These are phyloP conservation scores for Phyllosticta citriasiana DNA, from an alignment of 2,329 filamentous ascomycete genomes.

Conservation along the genomic window DNA sequence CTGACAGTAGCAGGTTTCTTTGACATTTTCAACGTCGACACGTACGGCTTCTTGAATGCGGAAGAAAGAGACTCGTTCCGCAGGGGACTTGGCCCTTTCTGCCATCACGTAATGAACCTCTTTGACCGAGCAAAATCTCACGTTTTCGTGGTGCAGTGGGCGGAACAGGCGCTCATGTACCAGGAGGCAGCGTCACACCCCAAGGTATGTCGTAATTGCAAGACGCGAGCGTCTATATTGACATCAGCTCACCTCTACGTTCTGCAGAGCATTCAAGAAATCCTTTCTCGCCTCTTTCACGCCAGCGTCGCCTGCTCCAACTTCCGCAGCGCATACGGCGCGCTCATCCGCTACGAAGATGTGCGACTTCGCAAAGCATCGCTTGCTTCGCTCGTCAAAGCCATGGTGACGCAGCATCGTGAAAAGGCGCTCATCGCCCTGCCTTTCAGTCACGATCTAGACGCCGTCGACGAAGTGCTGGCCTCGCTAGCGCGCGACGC, in stretches of 20 bases:
- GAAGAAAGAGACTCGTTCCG: slow-evolving; percentile 60
- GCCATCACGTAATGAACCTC: slow-evolving; percentile 71
- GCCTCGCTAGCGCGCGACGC: slow-evolving; percentile 60
- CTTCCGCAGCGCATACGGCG: slow-evolving; percentile 74
- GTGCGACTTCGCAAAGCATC: slow-evolving; percentile 50
- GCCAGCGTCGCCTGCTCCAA: slow-evolving; percentile 69
- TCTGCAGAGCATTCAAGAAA: slow-evolving; percentile 37
- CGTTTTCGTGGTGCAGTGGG: slow-evolving; percentile 77
- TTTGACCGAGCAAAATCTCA: slow-evolving; percentile 71
- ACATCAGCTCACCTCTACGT: not conserved
- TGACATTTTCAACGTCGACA: slow-evolving; percentile 30
- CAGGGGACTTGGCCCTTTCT: slow-evolving; percentile 71
- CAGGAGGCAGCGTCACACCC: not conserved
- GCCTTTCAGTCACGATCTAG: slow-evolving; percentile 67
- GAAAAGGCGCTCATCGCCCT: slow-evolving; percentile 51
- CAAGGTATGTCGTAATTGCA: slow-evolving; percentile 9
- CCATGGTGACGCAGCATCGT: slow-evolving; percentile 27
- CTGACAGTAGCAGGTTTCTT: slow-evolving; percentile 25
- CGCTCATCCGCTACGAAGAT: slow-evolving; percentile 46
- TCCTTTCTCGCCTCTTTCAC: slow-evolving; percentile 76
- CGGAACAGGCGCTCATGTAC: slow-evolving; percentile 39
- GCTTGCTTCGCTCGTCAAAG: slow-evolving; percentile 53
- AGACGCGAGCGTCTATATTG: slow-evolving; percentile 22
- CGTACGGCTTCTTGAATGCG: slow-evolving; percentile 59
- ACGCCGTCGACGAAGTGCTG: slow-evolving; percentile 70